Percentiles rank a stretch among this genome's conserved stretches.
Evolutionary conservation across 768 basidiomycete genomes (phyloP).

Genomic region (Cubamyces sp.): DNA sequence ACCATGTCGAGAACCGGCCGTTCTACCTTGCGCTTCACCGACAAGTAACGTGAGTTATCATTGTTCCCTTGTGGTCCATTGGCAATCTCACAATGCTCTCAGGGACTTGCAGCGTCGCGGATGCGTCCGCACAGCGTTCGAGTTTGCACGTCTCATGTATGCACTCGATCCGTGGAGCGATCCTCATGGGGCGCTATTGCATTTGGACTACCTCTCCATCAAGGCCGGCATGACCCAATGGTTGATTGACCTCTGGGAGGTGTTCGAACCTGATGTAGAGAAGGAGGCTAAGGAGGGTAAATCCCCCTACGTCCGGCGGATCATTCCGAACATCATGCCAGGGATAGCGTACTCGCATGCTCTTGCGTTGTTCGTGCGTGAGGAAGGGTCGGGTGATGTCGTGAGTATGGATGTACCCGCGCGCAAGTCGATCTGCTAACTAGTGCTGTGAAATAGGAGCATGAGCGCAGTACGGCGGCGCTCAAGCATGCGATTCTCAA

Average conservation of each 20-base stretch:
- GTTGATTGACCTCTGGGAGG: conserved; percentile 71
- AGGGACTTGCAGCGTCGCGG: conserved; percentile 90
- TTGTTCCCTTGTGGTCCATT: neutral
- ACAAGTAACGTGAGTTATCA: conserved; percentile 66
- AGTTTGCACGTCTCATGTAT: conserved; percentile 85
- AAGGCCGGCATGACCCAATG: conserved; percentile 82
- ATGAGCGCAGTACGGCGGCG: conserved; percentile 64
- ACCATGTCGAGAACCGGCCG: conserved; percentile 87
- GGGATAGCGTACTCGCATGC: conserved; percentile 79
- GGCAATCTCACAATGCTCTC: neutral
- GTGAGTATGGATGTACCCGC: neutral
- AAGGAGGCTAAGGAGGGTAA: conserved; percentile 18
- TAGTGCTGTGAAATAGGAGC: conserved; percentile 22
- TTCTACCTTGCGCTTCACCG: conserved; percentile 90
- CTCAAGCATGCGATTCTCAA: conserved; percentile 72
- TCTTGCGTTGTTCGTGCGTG: conserved; percentile 55
- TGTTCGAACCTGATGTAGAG: conserved; percentile 39
- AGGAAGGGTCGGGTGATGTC: conserved; percentile 47
- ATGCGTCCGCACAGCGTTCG: conserved; percentile 87
- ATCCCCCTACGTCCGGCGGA: conserved; percentile 42
- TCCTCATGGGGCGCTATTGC: conserved; percentile 83
- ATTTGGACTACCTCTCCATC: conserved; percentile 84
- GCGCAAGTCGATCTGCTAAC: neutral
- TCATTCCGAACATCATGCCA: conserved; percentile 56
- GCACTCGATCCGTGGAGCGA: conserved; percentile 86